Evolutionary conservation across 1,284 basidiomycete species (phyloP).

Genomic region (Boletus sp.): DNA sequence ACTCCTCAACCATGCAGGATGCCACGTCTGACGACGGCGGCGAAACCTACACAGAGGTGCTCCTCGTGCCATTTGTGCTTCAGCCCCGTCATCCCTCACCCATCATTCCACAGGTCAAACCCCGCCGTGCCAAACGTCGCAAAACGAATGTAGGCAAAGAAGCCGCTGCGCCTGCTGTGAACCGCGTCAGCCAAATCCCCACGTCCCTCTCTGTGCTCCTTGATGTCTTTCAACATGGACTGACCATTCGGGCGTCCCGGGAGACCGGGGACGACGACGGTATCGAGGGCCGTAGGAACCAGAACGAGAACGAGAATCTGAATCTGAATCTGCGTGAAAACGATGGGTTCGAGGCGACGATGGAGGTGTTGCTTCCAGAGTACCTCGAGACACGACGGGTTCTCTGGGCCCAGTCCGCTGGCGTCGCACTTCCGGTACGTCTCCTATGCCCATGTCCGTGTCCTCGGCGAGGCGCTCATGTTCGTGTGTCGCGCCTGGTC

Average conservation of each 20-base stretch:
- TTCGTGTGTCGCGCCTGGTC: not conserved
- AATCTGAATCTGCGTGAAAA: not conserved
- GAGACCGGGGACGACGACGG: not conserved
- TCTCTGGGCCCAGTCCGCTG: slow-evolving; percentile 9
- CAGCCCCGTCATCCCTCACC: too few relatives aligned
- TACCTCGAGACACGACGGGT: slow-evolving; percentile 21
- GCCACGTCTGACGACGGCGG: slow-evolving; percentile 19
- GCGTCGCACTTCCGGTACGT: slow-evolving; percentile 14
- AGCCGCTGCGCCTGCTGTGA: not conserved
- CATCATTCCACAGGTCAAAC: slow-evolving; percentile 9
- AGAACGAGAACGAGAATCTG: not conserved
- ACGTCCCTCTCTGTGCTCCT: slow-evolving; percentile 19
- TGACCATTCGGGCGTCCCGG: not conserved
- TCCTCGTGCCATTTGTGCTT: too few relatives aligned
- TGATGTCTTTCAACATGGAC: slow-evolving; percentile 17
- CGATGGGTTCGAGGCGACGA: slow-evolving; percentile 26
- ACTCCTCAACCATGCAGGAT: not conserved
- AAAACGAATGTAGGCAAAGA: slow-evolving; percentile 23
- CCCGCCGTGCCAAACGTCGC: slow-evolving; percentile 26
- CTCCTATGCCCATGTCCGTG: not conserved
- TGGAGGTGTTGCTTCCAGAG: slow-evolving; percentile 25
- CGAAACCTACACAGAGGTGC: slow-evolving; percentile 22
- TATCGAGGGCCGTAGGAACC: not conserved
- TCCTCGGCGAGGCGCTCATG: not conserved
- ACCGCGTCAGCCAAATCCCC: slow-evolving; percentile 16